Base-by-base conservation (phyloP, 129 eudicot genomes). In the Erigeron canadensis region DNA sequence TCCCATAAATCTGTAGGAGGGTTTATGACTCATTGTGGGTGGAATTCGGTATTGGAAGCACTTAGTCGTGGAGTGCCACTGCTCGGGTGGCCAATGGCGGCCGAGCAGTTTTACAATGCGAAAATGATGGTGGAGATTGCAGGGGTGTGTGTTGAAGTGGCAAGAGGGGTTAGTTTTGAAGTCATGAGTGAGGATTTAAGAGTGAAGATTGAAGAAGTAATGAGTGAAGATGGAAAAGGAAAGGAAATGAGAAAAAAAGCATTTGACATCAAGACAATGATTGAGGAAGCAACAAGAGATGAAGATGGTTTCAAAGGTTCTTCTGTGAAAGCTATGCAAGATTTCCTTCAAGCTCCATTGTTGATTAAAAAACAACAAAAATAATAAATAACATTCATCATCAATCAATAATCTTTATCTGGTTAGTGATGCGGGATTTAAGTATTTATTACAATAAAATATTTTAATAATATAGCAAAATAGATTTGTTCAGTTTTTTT, bases 21-120 rank as follows among this genome's bases (percentile, higher is more conserved):
- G 2, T 88, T 81, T 60, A 21, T 88, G 61, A 76, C 71, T 10
- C 91, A 88, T 44, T 88, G 91, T 51, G 85, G 96, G 6, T 88
- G 96, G 96, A 86, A 84, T 67, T 88, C 91, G n/a, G 81, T 78
- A 7, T 74, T 88, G 42, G 96, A 88, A 75, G 53, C 89, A 1
- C 65, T 88, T 10, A 65, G 76, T 44, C 42, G 66, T 21, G 91
- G 96, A 2, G 89, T 88, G 47, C 84, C 89, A 48, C 11, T 88
- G 45, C 41, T 86, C 5, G 86, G 85, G 43, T 85, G 91, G 96
- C 88, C 91, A 17, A 83, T 88, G 84, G 80, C 76, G 23, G 86
- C 80, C 16, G 91, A 86, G 62, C 87, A 88, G 39, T 81, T 76
- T 38, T 83, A 72, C 55, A 88, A 81, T 46, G 80, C 85, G 22